Evolutionary conservation across 768 basidiomycete species (phyloP).

Genomic region (Chlorophyllum brunneum): DNA sequence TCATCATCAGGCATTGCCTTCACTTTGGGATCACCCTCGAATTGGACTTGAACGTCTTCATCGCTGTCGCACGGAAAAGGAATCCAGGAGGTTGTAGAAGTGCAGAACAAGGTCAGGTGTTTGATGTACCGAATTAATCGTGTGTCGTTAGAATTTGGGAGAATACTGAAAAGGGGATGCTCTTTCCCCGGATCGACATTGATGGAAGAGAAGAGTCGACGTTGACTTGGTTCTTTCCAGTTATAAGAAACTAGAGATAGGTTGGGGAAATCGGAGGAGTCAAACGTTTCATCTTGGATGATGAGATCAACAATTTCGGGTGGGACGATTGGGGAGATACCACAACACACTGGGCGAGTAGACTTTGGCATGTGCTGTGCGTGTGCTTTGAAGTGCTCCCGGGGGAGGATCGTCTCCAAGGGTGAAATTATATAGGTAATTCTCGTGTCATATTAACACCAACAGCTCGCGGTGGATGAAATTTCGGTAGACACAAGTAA

Average conservation of each 20-base stretch:
- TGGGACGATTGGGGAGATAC: too few species aligned
- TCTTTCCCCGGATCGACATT: not conserved
- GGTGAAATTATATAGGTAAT: not conserved
- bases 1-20: too few species aligned
- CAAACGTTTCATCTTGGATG: not conserved
- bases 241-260: not conserved
- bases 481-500: too few species aligned
- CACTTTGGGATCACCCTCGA: too few species aligned
- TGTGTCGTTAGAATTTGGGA: not conserved
- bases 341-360: not conserved
- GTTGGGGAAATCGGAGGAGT: not conserved
- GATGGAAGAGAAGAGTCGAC: constrained; percentile 4
- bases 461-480: too few species aligned
- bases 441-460: not conserved
- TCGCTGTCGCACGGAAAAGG: not conserved
- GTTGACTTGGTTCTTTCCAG: constrained; percentile 3
- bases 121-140: not conserved
- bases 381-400: not conserved
- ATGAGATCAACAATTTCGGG: constrained; percentile 3
- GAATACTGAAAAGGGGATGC: not conserved
- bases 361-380: not conserved
- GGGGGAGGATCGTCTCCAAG: too few species aligned
- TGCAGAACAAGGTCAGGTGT: not conserved
- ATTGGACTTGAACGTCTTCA: not conserved
- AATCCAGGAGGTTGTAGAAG: not conserved